Conservation (phyloP, 2,329 filamentous ascomycete species). For the Cucurbitaria berberidis region DNA sequence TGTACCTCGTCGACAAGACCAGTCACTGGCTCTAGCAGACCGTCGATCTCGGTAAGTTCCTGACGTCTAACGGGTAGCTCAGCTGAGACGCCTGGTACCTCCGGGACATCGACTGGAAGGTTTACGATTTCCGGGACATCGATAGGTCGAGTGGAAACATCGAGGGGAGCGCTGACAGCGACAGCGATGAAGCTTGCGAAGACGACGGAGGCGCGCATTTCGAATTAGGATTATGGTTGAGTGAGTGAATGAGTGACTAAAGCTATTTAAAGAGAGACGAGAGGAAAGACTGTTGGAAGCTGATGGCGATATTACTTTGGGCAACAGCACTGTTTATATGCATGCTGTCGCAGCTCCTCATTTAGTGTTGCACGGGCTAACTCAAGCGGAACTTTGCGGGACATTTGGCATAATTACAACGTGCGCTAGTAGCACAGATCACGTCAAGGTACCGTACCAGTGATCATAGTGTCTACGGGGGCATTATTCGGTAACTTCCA, state of each 20-base stretch:
- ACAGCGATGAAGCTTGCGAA: constrained; percentile 12
- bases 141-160: not conserved
- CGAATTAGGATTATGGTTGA: constrained; percentile 6
- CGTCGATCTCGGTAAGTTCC: too few relatives aligned
- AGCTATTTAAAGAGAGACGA: constrained; percentile 1
- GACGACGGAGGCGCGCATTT: constrained; percentile 9
- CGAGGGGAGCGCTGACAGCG: constrained; percentile 7
- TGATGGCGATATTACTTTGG: not conserved
- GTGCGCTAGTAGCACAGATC: constrained; percentile 4
- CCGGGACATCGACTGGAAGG: not conserved
- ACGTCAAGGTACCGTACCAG: not conserved
- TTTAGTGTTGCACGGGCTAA: not conserved
- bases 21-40: too few relatives aligned
- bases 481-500: not conserved
- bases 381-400: not conserved
- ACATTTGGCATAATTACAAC: not conserved
- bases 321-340: not conserved
- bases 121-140: not conserved
- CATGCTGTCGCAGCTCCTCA: not conserved
- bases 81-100: not conserved
- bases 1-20: too few relatives aligned
- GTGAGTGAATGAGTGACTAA: constrained; percentile 1
- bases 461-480: not conserved
- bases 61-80: not conserved
- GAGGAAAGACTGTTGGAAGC: not conserved